Base-by-base conservation (phyloP, 345 rosid genomes). In the Hibiscus syriacus region DNA sequence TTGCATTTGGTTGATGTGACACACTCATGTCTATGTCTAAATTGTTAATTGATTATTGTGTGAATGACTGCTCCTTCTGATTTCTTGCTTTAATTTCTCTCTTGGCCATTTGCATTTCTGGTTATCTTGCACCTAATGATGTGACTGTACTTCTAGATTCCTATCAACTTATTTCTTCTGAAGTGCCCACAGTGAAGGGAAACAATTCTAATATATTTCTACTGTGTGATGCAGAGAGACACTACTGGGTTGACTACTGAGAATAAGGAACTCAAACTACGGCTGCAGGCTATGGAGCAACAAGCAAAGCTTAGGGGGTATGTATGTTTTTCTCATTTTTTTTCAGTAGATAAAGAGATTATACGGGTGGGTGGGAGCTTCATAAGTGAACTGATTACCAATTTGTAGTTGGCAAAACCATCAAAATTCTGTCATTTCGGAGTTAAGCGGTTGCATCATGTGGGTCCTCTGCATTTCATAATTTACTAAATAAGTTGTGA, bases 291-390 rank as follows among this genome's bases (percentile, higher is more conserved):
- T 56, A 77, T 83, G 90, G 90, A 85, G 79, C 90, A 87, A 70
- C 88, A 87, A 78, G 83, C 90, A 29, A 86, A 85, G 11, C 86
- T 87, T 53, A 78, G 90, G 78, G 90, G 93, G 90, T 87, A 83
- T 10, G 59, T 13, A 54, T 67, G 14, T 59, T 30, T n/a, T 25
- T 38, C 8, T 3, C 32, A 23, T 36, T 39, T 55, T n/a, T n/a
- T 54, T 22, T 19, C 10, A 41, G 53, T 14, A 43, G 13, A 43
- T 30, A 6, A 26, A 19, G n/a, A 41, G 6, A 36, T 36, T 54
- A 53, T 20, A 6, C 10, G 2, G 6, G 25, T n/a, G 9, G 34
- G 46, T 6, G 12, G n/a, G 39, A 36, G 39, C 8, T 9, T 8
- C 39, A 36, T 36, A 36, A 36, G 39, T 36, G 39, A 36, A 36